phyloP scores from a whole-genome alignment of 306 rosid genomes.

The Prunus armeniaca region DNA sequence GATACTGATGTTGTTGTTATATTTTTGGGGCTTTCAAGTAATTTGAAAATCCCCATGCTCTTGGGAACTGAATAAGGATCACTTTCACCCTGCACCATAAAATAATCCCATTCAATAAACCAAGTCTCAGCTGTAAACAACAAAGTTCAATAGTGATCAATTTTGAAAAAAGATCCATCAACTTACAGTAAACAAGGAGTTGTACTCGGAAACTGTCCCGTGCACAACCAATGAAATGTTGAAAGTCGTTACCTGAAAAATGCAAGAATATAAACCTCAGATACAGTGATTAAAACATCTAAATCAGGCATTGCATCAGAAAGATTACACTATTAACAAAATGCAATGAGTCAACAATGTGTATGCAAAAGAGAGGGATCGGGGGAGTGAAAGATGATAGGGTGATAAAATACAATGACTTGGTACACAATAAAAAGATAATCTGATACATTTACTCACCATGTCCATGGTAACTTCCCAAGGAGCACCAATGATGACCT shows the following conservation, averaged over 20 bases:
- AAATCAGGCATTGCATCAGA: neutral
- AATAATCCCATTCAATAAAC: constrained; percentile 13
- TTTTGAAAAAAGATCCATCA: constrained; percentile 8
- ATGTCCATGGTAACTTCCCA: constrained; percentile 87
- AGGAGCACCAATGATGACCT: constrained; percentile 97
- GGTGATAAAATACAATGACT: neutral
- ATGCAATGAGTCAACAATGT: neutral
- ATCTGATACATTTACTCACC: constrained; percentile 44
- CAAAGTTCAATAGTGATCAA: neutral
- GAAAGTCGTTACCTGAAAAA: constrained; percentile 86
- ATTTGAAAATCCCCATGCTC: constrained; percentile 76
- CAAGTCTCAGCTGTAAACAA: neutral
- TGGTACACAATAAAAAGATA: neutral
- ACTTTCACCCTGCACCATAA: constrained; percentile 48
- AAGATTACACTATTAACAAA: neutral
- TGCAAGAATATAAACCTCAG: constrained; percentile 19
- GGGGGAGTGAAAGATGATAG: neutral
- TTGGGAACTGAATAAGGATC: constrained; percentile 83
- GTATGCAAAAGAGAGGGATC: neutral
- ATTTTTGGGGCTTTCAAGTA: constrained; percentile 84
- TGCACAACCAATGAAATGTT: constrained; percentile 75
- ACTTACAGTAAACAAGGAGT: constrained; percentile 49
- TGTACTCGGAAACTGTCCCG: constrained; percentile 83
- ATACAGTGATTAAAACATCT: neutral
- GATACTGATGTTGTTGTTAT: constrained; percentile 80